These are phyloP conservation scores for Fusarium succisae DNA, from an alignment of 2,329 filamentous ascomycete genomes.

Conservation along the genomic window DNA sequence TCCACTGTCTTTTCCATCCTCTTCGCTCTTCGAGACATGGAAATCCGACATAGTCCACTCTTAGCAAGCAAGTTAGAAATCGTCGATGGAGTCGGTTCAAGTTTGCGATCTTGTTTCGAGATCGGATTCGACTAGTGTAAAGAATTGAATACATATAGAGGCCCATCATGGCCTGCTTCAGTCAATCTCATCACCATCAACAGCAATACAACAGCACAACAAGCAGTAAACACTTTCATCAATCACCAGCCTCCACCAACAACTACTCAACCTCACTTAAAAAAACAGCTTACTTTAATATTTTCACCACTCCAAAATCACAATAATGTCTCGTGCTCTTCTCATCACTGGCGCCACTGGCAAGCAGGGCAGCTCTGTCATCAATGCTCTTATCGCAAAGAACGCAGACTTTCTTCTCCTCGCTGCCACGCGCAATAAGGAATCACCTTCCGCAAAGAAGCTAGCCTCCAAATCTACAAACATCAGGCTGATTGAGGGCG, in stretches of 20 bases:
- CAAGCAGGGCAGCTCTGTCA: conserved; percentile 25
- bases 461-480: conserved; percentile 6
- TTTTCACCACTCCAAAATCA: accelerated
- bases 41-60: conserved; percentile 2
- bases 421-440: conserved; percentile 16
- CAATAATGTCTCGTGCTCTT: conserved; percentile 24
- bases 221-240: not conserved
- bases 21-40: not conserved
- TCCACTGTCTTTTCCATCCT: not conserved
- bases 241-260: not conserved
- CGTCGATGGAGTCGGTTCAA: not conserved
- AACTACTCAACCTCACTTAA: not conserved
- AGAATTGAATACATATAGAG: not conserved
- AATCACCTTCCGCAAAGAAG: conserved; percentile 6
- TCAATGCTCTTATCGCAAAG: conserved; percentile 13
- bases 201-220: not conserved
- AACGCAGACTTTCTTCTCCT: conserved; percentile 17
- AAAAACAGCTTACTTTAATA: accelerated
- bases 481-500: conserved; percentile 14
- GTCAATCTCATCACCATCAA: not conserved
- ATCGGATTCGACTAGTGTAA: not conserved
- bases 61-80: not conserved
- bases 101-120: accelerated
- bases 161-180: not conserved
- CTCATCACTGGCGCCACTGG: conserved; percentile 28